Conservation (phyloP, 106 monocot species). For the Platanthera zijinensis region DNA sequence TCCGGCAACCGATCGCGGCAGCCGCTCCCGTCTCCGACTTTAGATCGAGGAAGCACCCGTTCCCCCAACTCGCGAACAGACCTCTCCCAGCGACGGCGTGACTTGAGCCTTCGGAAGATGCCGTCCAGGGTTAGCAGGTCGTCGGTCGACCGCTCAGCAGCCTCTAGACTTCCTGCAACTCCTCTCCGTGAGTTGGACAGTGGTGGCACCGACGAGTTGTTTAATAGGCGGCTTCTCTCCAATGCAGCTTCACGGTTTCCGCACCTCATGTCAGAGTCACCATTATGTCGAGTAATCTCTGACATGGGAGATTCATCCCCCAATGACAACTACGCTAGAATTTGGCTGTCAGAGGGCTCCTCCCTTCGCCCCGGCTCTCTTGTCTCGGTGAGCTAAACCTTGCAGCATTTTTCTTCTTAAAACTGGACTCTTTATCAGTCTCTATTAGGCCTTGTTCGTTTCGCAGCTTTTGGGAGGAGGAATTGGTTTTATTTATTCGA, state of each 20-base stretch:
- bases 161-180: conserved; percentile 12
- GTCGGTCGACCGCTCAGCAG: conserved; percentile 9
- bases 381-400: conserved; percentile 41
- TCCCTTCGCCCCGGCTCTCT: conserved; percentile 40
- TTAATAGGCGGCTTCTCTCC: conserved; percentile 16
- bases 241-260: conserved; percentile 42
- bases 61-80: too few species aligned
- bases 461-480: too few species aligned
- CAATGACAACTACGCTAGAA: conserved; percentile 27
- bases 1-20: too few species aligned
- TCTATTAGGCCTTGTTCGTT: too few species aligned
- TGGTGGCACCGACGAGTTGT: conserved; percentile 2
- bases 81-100: too few species aligned
- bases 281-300: conserved; percentile 35
- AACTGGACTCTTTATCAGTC: not conserved
- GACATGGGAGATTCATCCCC: conserved; percentile 23
- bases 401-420: not conserved
- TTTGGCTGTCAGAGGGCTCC: conserved; percentile 62
- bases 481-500: too few species aligned
- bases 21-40: too few species aligned
- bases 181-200: not conserved
- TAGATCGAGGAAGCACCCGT: too few species aligned
- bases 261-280: conserved; percentile 28
- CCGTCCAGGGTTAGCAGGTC: conserved; percentile 21
- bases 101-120: conserved; percentile 14